Base-by-base conservation (phyloP, 2,329 filamentous ascomycete genomes). In the Huntiella decipiens region DNA sequence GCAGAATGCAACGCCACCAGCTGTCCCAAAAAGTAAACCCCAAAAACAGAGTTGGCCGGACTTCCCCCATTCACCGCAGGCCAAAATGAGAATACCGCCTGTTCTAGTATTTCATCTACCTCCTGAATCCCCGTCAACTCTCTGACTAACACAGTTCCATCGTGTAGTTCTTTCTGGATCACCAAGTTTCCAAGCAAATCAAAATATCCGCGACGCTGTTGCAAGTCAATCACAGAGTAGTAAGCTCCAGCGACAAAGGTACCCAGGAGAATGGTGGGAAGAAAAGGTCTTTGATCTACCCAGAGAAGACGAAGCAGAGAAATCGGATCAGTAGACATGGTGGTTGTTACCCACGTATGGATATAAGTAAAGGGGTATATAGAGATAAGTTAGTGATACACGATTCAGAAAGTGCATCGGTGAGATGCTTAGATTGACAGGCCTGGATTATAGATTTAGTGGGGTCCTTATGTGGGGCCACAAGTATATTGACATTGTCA, bases 21-120 rank as follows among this genome's bases (percentile, higher is more conserved):
- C 47, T 56, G 55, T 7, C 53, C 52, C 3, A 44, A 39, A 39
- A 54, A 52, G 34, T 53, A 55, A 12, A 51, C 17, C 2, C 48
- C 47, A 32, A 54, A 55, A 2, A 56, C 13, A 2, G 51, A 49
- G 15, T 54, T 36, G 1, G 43, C 39, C 0, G 51, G 51, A 7
- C 40, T 45, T 16, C 48, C 46, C 4, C 52, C 53, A 7, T 35
- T 44, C 7, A 52, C 44, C 17, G 48, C 41, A 2, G 53, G 51
- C 38, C 52, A 52, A 38, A 53, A 53, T 33, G 53, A 51, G 4
- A 42, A 36, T 10, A 55, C 48, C 7, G 52, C 40, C 43, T 51
- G 44, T 10, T 47, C 49, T 32, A 55, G 38, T 4, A 53, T 31
- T 10, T 16, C 22, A 17, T 56, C 55, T 1, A 56, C 28, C 4